A percentile compares a stretch with the other conserved stretches of the same genome.
These are phyloP conservation scores for Rubroboletus satanas DNA, from an alignment of 768 basidiomycete genomes.

Conservation along the genomic window DNA sequence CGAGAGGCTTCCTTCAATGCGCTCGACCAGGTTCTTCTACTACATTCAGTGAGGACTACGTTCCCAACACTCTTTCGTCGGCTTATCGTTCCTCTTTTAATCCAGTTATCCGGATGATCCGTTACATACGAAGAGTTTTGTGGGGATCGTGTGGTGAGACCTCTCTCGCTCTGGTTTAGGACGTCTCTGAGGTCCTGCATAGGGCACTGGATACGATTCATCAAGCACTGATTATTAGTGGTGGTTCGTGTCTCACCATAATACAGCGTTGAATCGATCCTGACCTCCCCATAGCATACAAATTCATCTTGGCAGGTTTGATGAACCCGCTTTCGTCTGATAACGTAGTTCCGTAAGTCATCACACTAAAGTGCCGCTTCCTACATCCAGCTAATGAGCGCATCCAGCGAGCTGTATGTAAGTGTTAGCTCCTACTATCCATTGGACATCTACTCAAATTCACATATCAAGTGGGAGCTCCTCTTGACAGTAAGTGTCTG, in stretches of 20 bases:
- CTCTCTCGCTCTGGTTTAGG: neutral
- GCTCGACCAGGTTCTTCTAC: neutral
- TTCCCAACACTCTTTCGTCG: neutral
- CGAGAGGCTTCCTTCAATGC: no score
- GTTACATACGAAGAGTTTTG: neutral
- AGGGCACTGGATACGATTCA: conserved; percentile 2
- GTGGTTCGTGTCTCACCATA: neutral
- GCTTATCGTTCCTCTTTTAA: neutral
- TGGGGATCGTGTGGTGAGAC: neutral
- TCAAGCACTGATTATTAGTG: neutral
- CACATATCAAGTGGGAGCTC: no score
- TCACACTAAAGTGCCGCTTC: neutral
- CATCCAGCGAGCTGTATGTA: neutral
- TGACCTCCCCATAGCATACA: neutral
- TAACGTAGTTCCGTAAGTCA: neutral
- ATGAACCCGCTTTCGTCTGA: neutral
- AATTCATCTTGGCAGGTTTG: conserved; percentile 2
- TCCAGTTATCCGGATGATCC: conserved; percentile 2
- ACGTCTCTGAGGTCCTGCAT: neutral
- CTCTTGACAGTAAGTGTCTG: no score
- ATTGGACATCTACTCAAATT: no score
- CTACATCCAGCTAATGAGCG: neutral
- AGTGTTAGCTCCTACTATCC: neutral
- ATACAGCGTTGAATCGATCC: no score
- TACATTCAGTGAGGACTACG: conserved; percentile 1